Conservation (phyloP, 441 rosid genomes). For the Capsella rubella region DNA sequence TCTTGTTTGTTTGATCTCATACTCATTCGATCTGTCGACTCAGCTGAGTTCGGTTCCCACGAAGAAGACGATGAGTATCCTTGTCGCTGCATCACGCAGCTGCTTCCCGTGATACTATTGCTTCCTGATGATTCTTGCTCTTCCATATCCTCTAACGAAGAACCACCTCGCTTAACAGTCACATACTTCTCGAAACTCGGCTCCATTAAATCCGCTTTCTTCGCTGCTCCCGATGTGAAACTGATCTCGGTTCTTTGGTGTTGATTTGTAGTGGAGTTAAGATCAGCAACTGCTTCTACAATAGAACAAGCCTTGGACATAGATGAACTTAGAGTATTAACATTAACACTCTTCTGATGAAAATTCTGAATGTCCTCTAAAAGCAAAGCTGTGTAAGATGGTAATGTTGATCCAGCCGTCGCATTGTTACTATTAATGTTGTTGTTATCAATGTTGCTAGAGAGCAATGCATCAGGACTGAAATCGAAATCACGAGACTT, state of each 20-base stretch:
- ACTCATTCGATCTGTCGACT: slow-evolving; percentile 76
- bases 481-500: slow-evolving; percentile 71
- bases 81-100: slow-evolving; percentile 51
- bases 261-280: slow-evolving; percentile 63
- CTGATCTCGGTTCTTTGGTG: slow-evolving; percentile 44
- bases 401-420: slow-evolving; percentile 22
- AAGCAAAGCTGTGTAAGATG: slow-evolving; percentile 67
- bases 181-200: slow-evolving; percentile 60
- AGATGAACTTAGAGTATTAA: slow-evolving; percentile 47
- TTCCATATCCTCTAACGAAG: slow-evolving; percentile 50
- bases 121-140: slow-evolving; percentile 53
- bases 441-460: slow-evolving; percentile 43
- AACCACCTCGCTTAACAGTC: slow-evolving; percentile 39
- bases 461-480: slow-evolving; percentile 57
- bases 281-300: slow-evolving; percentile 85
- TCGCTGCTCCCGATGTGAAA: slow-evolving; percentile 29
- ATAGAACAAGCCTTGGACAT: slow-evolving; percentile 85
- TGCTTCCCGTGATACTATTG: slow-evolving; percentile 67
- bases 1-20: slow-evolving; percentile 58
- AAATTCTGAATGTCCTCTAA: slow-evolving; percentile 90
- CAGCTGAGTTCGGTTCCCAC: slow-evolving; percentile 81
- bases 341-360: slow-evolving; percentile 58
- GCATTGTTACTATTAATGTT: slow-evolving; percentile 24
- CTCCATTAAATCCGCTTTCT: slow-evolving; percentile 71
- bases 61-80: slow-evolving; percentile 60